Evolutionary conservation across 768 basidiomycete genomes (phyloP), one percentile per base, ranked within the genome.

Genomic region (Boletus subparvulus): DNA sequence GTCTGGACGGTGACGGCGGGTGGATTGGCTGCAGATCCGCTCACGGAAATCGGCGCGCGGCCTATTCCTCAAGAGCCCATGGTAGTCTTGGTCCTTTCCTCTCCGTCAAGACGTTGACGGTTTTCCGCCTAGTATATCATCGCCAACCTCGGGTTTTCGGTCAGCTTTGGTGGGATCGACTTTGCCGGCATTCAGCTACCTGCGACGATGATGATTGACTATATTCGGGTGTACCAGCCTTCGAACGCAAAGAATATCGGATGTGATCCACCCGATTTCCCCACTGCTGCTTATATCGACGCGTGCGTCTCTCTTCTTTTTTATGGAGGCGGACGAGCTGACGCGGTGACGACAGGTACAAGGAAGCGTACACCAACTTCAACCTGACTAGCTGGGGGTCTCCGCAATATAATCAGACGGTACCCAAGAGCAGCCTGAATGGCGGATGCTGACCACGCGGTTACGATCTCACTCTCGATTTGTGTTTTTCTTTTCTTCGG

Each of bases 261-360:
- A 14, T 87, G 85, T 61, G 88, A 93, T 64, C 91, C 93, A 6
- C 63, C 71, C 11, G 79, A 82, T 14, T 86, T 80, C 69, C 93
- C 94, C 0, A 97, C 94, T 0, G 69, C 76, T 12, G 72, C 79
- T 0, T 96, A 96, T 69, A 96, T 95, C 63, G 66, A 86, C 19
- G 75, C 80, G 85, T 88, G 69, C 67, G 79, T 78, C 19, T 28
- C 3, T 42, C 6, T 28, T 4, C 26, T 21, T 44, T 10, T 13
- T 9, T 16, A 1, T 32, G 14, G 2, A 30, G 4, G 30, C n/a
- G 33, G 11, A 13, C 8, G 40, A 5, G 32, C 26, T 55, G 49
- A 66, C 21, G n/a, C 1, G 39, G n/a, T 4, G 46, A 33, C 13
- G 13, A 39, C 43, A 75, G 75, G 42, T 79, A 82, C 62, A 59